phyloP scores from a whole-genome alignment of 2,329 filamentous ascomycete species.

The Verruconis gallopava region DNA sequence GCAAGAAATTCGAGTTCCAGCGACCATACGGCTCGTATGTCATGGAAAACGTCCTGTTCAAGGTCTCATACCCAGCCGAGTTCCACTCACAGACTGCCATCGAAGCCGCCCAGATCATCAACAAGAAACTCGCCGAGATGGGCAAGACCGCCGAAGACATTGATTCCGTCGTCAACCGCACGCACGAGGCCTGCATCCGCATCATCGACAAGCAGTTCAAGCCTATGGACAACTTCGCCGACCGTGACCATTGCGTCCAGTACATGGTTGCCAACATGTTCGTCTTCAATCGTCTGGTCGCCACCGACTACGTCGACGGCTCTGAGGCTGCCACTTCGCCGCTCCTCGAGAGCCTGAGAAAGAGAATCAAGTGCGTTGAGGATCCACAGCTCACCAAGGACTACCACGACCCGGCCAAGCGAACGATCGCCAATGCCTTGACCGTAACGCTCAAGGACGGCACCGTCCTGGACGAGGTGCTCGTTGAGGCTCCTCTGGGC shows the following conservation, averaged over 20 bases:
- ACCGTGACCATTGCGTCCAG: constrained; percentile 92
- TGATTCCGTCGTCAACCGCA: constrained; percentile 84
- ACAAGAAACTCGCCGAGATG: constrained; percentile 65
- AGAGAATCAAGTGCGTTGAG: constrained; percentile 93
- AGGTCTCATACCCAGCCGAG: constrained; percentile 96
- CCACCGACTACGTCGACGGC: constrained; percentile 86
- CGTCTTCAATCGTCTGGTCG: constrained; percentile 83
- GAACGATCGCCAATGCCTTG: constrained; percentile 93
- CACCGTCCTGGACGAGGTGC: constrained; percentile 77
- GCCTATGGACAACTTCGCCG: constrained; percentile 99
- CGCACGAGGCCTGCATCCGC: constrained; percentile 94
- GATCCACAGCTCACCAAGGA: constrained; percentile 88
- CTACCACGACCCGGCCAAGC: constrained; percentile 87
- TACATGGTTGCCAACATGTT: constrained; percentile 99
- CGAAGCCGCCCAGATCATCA: constrained; percentile 81
- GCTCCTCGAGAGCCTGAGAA: constrained; percentile 78
- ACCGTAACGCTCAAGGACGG: constrained; percentile 93
- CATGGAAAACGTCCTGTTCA: constrained; percentile 99
- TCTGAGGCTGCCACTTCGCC: constrained; percentile 81
- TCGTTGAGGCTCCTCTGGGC: constrained; percentile 86
- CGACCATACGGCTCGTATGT: constrained; percentile 94
- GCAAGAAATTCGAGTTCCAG: constrained; percentile 85
- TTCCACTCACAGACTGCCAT: constrained; percentile 99
- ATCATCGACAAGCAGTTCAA: constrained; percentile 99
- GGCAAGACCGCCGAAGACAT: constrained; percentile 87